Evolutionary conservation across 495 filamentous ascomycete species (phyloP).

Genomic region (Hyaloscypha variabilis): DNA sequence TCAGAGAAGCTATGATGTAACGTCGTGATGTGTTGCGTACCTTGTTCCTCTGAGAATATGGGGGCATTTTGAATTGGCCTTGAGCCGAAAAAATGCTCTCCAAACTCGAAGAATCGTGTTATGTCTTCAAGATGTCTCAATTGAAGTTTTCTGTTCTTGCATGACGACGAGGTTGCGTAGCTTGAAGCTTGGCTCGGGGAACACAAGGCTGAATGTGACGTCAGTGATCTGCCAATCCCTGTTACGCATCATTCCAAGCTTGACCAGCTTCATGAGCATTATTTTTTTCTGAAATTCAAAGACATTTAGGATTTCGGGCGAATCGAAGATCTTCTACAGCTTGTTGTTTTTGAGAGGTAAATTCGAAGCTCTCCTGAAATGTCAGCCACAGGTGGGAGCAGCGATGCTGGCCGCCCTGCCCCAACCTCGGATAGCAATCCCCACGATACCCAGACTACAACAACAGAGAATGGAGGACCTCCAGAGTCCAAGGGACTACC

Average conservation of each 20-base stretch:
- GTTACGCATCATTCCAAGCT: not conserved
- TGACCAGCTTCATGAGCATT: not conserved
- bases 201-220: not conserved
- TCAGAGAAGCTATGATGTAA: conserved; percentile 5
- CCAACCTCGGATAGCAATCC: not conserved
- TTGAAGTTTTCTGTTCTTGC: not conserved
- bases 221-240: not conserved
- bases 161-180: not conserved
- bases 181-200: not conserved
- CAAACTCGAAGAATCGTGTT: not conserved
- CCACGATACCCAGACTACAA: not conserved
- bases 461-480: not conserved
- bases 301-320: not conserved
- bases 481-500: not conserved
- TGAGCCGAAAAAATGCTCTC: not conserved
- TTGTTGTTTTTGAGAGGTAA: not conserved
- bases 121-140: not conserved
- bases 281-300: not conserved
- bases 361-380: not conserved
- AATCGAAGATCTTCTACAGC: not conserved
- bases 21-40: not conserved
- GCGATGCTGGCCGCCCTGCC: not conserved
- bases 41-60: conserved; percentile 20
- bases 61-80: conserved; percentile 7
- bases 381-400: not conserved